Conservation (phyloP, 2,329 filamentous ascomycete species). For the Fusarium sp. region DNA sequence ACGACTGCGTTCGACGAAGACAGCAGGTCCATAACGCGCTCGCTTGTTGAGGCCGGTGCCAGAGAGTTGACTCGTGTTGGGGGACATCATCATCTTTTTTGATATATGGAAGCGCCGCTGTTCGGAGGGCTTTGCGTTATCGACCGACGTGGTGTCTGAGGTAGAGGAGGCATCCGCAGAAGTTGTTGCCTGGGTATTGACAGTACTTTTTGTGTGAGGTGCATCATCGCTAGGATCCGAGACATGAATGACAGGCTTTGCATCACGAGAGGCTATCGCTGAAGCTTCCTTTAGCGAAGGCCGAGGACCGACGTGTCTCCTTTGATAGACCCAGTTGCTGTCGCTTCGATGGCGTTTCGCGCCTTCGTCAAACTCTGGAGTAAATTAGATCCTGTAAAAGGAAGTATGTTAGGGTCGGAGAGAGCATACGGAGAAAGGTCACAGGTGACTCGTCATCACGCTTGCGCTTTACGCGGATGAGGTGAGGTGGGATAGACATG, state of each 20-base stretch:
- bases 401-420: conserved; percentile 6
- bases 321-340: conserved; percentile 65
- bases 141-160: conserved; percentile 19
- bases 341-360: conserved; percentile 63
- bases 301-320: conserved; percentile 52
- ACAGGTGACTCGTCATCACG: conserved; percentile 63
- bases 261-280: conserved; percentile 28
- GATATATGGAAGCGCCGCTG: conserved; percentile 66
- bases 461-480: conserved; percentile 70
- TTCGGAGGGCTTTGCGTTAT: conserved; percentile 42
- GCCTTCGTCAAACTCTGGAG: conserved; percentile 60
- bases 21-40: conserved; percentile 53
- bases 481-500: conserved; percentile 67
- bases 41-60: conserved; percentile 53
- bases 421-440: conserved; percentile 62
- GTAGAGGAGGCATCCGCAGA: conserved; percentile 5
- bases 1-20: conserved; percentile 65
- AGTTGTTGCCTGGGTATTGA: conserved; percentile 1
- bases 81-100: conserved; percentile 53
- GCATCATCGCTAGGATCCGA: conserved; percentile 52
- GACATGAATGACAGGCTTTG: conserved; percentile 59
- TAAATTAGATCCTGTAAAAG: conserved; percentile 28
- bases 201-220: conserved; percentile 22
- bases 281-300: conserved; percentile 41
- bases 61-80: conserved; percentile 20